phyloP scores from a whole-genome alignment of 2,329 filamentous ascomycete genomes.

The Fusarium irregulare region DNA sequence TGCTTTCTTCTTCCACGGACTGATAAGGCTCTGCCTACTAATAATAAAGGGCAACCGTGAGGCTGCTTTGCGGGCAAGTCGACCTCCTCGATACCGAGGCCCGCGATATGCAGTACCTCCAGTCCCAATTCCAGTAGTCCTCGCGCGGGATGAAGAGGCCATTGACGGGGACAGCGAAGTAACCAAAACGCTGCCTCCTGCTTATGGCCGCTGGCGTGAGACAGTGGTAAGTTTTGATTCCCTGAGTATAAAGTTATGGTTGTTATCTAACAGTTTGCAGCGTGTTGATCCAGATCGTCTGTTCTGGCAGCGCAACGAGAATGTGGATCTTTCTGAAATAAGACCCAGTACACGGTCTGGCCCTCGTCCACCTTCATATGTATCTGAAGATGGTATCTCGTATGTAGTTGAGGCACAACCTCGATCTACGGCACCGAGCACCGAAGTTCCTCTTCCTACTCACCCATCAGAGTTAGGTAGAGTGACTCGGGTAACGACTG shows the following conservation, averaged over 20 bases:
- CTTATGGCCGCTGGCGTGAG: slow-evolving; percentile 86
- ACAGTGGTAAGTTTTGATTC: slow-evolving; percentile 73
- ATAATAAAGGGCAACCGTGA: slow-evolving; percentile 61
- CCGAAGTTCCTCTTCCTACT: slow-evolving; percentile 56
- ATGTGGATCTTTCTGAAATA: slow-evolving; percentile 42
- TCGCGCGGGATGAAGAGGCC: slow-evolving; percentile 79
- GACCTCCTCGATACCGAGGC: slow-evolving; percentile 61
- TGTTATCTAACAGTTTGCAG: slow-evolving; percentile 52
- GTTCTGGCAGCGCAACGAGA: slow-evolving; percentile 79
- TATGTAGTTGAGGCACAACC: slow-evolving; percentile 77
- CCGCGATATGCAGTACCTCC: slow-evolving; percentile 77
- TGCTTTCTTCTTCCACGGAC: slow-evolving; percentile 83
- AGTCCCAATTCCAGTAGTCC: slow-evolving; percentile 79
- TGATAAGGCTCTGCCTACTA: slow-evolving; percentile 79
- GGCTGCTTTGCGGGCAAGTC: slow-evolving; percentile 32
- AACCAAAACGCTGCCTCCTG: slow-evolving; percentile 75
- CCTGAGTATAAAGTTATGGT: not conserved
- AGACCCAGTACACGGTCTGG: slow-evolving; percentile 45
- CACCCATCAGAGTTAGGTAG: slow-evolving; percentile 62
- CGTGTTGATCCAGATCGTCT: slow-evolving; percentile 83
- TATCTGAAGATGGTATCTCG: slow-evolving; percentile 77
- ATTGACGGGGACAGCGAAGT: slow-evolving; percentile 66
- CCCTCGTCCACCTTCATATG: slow-evolving; percentile 77
- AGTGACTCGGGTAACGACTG: slow-evolving; percentile 36
- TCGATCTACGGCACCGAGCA: slow-evolving; percentile 64